Evolutionary conservation across 179 eudicot genomes (phyloP), one percentile per base, ranked within the genome.

Genomic region (Dionaea muscipula): DNA sequence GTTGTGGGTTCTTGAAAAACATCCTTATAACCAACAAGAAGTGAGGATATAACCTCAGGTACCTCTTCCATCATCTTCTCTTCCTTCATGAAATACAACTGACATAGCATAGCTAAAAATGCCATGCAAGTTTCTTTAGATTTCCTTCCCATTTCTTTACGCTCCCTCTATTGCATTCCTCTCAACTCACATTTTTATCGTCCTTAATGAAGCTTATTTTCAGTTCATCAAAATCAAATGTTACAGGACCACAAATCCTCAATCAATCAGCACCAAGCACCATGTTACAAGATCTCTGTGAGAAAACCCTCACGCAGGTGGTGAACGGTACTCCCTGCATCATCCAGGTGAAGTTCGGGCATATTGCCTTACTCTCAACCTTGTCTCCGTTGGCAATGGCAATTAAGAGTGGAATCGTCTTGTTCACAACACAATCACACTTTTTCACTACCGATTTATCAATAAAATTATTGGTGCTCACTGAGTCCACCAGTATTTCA

Each of bases 181-280:
- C 13, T 9, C 6, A 27, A 27, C 22, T 14, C 14, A 27, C 26
- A 12, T 7, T n/a, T 12, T 52, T 17, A 2, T 8, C 40, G 1
- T 31, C 21, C 13, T 33, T 52, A 3, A 5, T 11, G 13, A 52
- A 52, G 2, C 20, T 9, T 0, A 52, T 0, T 2, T n/a, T 27
- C 22, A 52, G 3, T 2, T 52, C 0, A 4, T 52, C 2, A 12
- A 27, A 31, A 5, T 52, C 56, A 37, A 55, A 55, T 13, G 2
- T 0, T 9, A 63, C 14, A 4, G 50, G 61, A 16, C 48, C 26
- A 26, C 10, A 24, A 0, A 5, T 9, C 6, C 20, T 35, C 7
- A 56, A 9, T 49, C 49, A 55, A 36, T 63, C 61, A 0, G 7
- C 55, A 2, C 61, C 68, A 2, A 56, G 27, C 18, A 47, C 47